Percentiles rank a stretch among this genome's conserved stretches.
These are phyloP conservation scores for Selaginella tamariscina DNA, from an alignment of 75 land plant genomes.

Conservation along the genomic window DNA sequence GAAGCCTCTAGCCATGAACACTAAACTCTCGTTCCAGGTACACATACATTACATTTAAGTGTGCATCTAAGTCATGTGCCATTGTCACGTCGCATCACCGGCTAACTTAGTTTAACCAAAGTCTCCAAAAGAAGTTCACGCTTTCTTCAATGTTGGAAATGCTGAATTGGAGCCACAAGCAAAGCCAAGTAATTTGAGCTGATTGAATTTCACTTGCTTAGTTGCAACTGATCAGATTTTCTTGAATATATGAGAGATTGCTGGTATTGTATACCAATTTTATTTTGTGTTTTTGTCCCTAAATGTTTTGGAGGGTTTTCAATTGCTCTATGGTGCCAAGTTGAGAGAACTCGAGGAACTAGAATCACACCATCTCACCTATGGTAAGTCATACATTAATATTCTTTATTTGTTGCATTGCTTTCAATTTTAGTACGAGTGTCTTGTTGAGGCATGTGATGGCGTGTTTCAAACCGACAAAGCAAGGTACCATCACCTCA, in stretches of 20 bases:
- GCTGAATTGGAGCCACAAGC: slow-evolving; percentile 77
- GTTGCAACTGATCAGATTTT: neutral
- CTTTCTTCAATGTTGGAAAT: slow-evolving; percentile 71
- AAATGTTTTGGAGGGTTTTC: slow-evolving; percentile 29
- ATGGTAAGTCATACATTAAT: slow-evolving; percentile 43
- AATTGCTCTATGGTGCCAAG: slow-evolving; percentile 75
- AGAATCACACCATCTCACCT: slow-evolving; percentile 78
- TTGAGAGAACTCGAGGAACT: slow-evolving; percentile 55
- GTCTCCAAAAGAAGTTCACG: too few relatives aligned
- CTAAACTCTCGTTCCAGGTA: too few relatives aligned
- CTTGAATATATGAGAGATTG: slow-evolving; percentile 13
- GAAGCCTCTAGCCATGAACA: too few relatives aligned
- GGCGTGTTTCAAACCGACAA: slow-evolving; percentile 51
- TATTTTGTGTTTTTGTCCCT: neutral
- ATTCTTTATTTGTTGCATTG: slow-evolving; percentile 5
- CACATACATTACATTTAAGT: too few relatives aligned
- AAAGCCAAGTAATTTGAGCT: slow-evolving; percentile 48
- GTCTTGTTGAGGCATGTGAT: slow-evolving; percentile 84
- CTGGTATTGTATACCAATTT: slow-evolving; percentile 13
- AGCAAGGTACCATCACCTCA: slow-evolving; percentile 69
- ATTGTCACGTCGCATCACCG: too few relatives aligned
- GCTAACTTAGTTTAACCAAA: too few relatives aligned
- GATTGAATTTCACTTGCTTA: slow-evolving; percentile 16
- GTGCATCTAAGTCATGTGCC: too few relatives aligned
- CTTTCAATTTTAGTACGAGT: slow-evolving; percentile 51